These are phyloP conservation scores for Rhinocladiella mackenziei DNA, from an alignment of 2,329 filamentous ascomycete genomes.

Conservation along the genomic window DNA sequence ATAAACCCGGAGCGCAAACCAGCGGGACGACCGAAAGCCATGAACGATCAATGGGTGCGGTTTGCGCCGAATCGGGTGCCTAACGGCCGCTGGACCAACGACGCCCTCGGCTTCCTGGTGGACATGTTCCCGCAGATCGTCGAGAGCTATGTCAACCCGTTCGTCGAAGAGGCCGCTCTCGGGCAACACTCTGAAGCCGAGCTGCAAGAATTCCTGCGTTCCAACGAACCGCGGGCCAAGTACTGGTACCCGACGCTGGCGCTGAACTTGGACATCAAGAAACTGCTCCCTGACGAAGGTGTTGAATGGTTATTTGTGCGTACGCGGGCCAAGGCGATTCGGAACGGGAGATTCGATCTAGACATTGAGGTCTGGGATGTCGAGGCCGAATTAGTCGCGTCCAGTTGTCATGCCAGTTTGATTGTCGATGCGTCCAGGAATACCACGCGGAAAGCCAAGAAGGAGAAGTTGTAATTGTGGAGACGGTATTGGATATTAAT, in stretches of 20 bases:
- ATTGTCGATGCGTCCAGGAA: conserved; percentile 63
- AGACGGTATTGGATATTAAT: too few species aligned
- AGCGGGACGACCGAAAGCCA: conserved; percentile 27
- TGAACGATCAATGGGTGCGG: conserved; percentile 64
- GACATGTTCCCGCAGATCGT: conserved; percentile 68
- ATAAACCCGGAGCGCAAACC: conserved; percentile 46
- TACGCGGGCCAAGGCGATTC: conserved; percentile 61
- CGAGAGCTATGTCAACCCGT: conserved; percentile 46
- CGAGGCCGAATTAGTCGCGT: conserved; percentile 59
- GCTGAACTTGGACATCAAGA: conserved; percentile 74
- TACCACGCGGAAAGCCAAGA: conserved; percentile 20
- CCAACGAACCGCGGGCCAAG: conserved; percentile 30
- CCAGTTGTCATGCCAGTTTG: conserved; percentile 65
- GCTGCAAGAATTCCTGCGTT: conserved; percentile 33
- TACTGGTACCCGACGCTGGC: conserved; percentile 75
- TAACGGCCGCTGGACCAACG: conserved; percentile 56
- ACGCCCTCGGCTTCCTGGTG: conserved; percentile 59
- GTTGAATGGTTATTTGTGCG: conserved; percentile 69
- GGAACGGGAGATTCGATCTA: conserved; percentile 69
- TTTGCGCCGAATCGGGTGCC: conserved; percentile 43
- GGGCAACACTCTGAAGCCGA: conserved; percentile 34
- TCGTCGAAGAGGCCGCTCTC: conserved; percentile 30
- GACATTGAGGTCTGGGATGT: conserved; percentile 66
- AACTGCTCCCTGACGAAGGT: conserved; percentile 60
- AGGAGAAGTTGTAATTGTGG: conserved; percentile 5